Evolutionary conservation across 2,329 filamentous ascomycete genomes (phyloP).

Genomic region (Verticillium dahliae): DNA sequence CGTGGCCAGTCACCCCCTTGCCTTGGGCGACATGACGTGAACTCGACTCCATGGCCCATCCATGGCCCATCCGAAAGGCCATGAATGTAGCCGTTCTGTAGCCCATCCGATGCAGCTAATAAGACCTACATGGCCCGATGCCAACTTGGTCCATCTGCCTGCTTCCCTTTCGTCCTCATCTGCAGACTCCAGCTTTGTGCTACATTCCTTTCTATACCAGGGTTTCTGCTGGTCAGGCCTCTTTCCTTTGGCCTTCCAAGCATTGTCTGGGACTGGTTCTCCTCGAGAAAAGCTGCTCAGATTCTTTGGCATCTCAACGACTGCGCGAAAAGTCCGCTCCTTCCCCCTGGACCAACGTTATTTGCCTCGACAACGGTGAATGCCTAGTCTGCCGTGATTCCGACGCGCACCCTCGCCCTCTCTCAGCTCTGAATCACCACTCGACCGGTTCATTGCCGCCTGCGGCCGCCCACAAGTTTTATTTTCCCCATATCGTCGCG

Average conservation of each 20-base stretch:
- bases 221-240: neutral
- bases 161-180: neutral
- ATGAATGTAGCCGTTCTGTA: neutral
- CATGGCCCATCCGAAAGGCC: neutral
- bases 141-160: neutral
- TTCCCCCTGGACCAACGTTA: neutral
- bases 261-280: neutral
- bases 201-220: neutral
- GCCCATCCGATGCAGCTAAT: neutral
- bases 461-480: neutral
- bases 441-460: no score
- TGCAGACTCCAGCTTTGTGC: neutral
- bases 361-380: neutral
- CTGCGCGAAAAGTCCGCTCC: neutral
- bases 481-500: neutral
- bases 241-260: neutral
- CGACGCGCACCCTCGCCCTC: no score
- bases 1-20: neutral
- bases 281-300: neutral
- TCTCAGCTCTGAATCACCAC: no score
- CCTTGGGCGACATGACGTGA: neutral
- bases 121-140: neutral
- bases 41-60: neutral
- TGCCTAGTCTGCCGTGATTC: no score
- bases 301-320: neutral